Evolutionary conservation across 2,329 filamentous ascomycete species (phyloP), one percentile per base, ranked within the genome.

Genomic region (Cryoendolithus antarcticus): DNA sequence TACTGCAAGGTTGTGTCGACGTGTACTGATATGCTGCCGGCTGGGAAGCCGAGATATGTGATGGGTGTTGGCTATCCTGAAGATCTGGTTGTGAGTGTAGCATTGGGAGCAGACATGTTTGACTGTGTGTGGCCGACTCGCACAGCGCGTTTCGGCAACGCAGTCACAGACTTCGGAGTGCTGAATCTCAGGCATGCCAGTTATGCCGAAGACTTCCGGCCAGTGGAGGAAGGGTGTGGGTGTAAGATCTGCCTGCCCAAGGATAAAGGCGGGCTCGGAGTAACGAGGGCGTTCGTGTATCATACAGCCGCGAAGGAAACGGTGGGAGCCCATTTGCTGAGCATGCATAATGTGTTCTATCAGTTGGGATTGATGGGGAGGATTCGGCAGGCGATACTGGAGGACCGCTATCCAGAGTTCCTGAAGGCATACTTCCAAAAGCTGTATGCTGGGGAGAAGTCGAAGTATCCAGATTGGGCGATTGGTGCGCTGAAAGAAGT

Each of bases 51-150:
- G n/a, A 75, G 91, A 58, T 98, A 98, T 63, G 89, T 98, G 42
- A 98, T 98, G 93, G 91, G 91, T 11, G 91, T 98, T 50, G 76
- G 91, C 9, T 98, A 95, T 60, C 91, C 91, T 1, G 91, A 96
- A 64, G 91, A 98, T 56, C 69, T 98, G 40, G 75, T 98, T 2
- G 88, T 98, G 30, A 93, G 86, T 38, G 80, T 95, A 3, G 91
- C 91, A 1, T 71, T 98, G 1, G 91, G 91, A 3, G 91, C 91
- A 35, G 91, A 98, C 63, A 98, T 98, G 91, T 98, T 98, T 58
- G 91, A 98, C 63, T 98, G 93, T 57, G 91, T 98, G 4, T 98
- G 91, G 91, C 93, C 91, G 1, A 96, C 91, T 4, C 73, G 91
- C 39, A 98, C 91, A 29, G 91, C 91, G 6, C 78, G 91, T 27